Conservation (phyloP, 2,329 filamentous ascomycete genomes). For the Lasiodiplodia hormozganensis region DNA sequence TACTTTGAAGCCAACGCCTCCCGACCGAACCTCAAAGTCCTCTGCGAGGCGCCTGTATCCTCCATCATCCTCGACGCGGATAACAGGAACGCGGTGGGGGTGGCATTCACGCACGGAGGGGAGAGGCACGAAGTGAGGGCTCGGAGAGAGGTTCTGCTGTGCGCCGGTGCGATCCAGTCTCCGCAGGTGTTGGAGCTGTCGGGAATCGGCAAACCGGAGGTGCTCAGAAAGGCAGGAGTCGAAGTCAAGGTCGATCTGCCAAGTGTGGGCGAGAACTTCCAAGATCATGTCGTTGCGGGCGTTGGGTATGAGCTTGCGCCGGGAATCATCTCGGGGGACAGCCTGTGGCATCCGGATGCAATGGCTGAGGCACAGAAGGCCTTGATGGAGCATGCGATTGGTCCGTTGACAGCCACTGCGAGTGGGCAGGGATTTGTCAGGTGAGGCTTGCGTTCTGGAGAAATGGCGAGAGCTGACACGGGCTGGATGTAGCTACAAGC, state of each 20-base stretch:
- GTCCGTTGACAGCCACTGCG: slow-evolving; percentile 14
- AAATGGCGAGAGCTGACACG: slow-evolving; percentile 4
- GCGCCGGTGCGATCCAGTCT: slow-evolving; percentile 37
- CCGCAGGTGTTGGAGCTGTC: slow-evolving; percentile 41
- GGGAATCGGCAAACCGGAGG: slow-evolving; percentile 35
- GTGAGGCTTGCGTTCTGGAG: not conserved
- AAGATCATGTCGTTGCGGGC: slow-evolving; percentile 41
- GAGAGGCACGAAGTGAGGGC: slow-evolving; percentile 36
- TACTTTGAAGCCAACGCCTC: slow-evolving; percentile 31
- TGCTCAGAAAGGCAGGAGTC: slow-evolving; percentile 36
- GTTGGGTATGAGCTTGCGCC: not conserved
- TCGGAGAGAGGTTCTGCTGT: slow-evolving; percentile 33
- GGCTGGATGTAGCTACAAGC: slow-evolving; percentile 8
- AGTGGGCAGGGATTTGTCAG: slow-evolving; percentile 29
- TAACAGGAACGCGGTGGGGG: not conserved
- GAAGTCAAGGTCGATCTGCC: slow-evolving; percentile 39
- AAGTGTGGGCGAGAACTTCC: slow-evolving; percentile 44
- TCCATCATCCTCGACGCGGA: not conserved
- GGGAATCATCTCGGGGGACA: slow-evolving; percentile 2
- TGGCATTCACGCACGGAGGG: not conserved
- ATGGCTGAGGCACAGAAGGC: slow-evolving; percentile 21
- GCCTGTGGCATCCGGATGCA: not conserved
- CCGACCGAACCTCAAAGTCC: not conserved
- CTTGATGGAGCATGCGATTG: not conserved
- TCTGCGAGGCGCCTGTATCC: slow-evolving; percentile 1